These are phyloP conservation scores for Dryas drummondii DNA, from an alignment of 306 rosid species.

Conservation along the genomic window DNA sequence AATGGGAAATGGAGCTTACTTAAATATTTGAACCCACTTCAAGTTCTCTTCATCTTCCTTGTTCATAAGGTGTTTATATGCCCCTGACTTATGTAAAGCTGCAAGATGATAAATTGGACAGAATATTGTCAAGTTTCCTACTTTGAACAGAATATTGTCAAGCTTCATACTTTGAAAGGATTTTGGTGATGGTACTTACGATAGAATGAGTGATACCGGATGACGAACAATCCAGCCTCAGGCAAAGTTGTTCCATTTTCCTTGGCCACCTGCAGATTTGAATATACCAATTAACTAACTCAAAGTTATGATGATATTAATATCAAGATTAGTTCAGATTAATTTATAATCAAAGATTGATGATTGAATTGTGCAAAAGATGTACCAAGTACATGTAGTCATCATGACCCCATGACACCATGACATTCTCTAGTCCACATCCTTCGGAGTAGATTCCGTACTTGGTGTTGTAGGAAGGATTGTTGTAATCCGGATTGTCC, in stretches of 20 bases:
- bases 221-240: constrained; percentile 53
- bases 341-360: no score
- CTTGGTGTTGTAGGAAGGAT: constrained; percentile 40
- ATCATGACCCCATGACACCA: constrained; percentile 73
- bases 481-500: constrained; percentile 47
- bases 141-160: background rate
- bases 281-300: background rate
- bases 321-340: no score
- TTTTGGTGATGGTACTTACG: constrained; percentile 34
- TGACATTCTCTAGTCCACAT: constrained; percentile 56
- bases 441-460: constrained; percentile 49
- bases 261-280: constrained; percentile 56
- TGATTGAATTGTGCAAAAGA: background rate
- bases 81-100: constrained; percentile 62
- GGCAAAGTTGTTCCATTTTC: constrained; percentile 57
- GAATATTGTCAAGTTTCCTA: background rate
- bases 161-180: background rate
- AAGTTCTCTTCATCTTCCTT: constrained; percentile 53
- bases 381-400: constrained; percentile 67
- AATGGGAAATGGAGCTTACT: constrained; percentile 31
- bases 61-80: constrained; percentile 61
- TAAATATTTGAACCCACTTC: constrained; percentile 62
- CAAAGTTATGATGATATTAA: background rate
- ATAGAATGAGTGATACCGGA: constrained; percentile 64
- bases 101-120: constrained; percentile 10